Evolutionary conservation across 805 yeast species (phyloP), one percentile per base, ranked within the genome.

Genomic region (Starmerella potacharoeniae): DNA sequence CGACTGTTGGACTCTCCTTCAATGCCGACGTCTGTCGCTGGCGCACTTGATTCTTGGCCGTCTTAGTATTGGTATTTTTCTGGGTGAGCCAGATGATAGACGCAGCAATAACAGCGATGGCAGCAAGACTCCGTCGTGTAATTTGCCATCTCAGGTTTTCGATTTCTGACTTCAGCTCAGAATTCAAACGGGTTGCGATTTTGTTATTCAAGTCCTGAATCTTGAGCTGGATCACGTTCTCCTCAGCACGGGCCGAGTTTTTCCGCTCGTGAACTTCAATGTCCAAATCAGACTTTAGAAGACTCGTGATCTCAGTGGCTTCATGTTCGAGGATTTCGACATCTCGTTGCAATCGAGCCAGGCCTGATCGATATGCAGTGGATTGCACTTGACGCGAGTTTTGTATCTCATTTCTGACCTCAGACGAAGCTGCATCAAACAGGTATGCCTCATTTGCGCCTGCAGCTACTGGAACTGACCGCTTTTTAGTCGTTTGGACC

Each of bases 111-210:
- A 82, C 73, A 28, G 85, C 69, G 36, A 89, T 82, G 1, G 93
- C 86, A 45, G 86, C 74, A 36, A 93, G 72, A 9, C 97, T 97
- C 67, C 93, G 79, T 55, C 96, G 75, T 1, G 96, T 89, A 46
- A 91, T 80, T 65, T 87, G 88, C 98, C 98, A 91, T 63, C 97
- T 76, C 58, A 91, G 75, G 56, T 83, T 80, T 69, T 91, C 98
- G 55, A 88, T 86, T 55, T 88, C 93, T 0, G 93, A 83, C 65
- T 87, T 80, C 66, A 89, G 78, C 7, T 86, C 93, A 36, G 93
- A 82, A 58, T 82, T 80, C 61, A 93, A 76, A 61, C 85, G 85
- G 5, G 93, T 85, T 29, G 86, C 80, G 56, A 91, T 90, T 61
- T 87, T 82, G 69, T 88, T 89, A 61, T 85, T 82, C 47, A 91